Evolutionary conservation across 2,329 filamentous ascomycete species (phyloP), one percentile per base, ranked within the genome.

Genomic region (Colletotrichum tanaceti): DNA sequence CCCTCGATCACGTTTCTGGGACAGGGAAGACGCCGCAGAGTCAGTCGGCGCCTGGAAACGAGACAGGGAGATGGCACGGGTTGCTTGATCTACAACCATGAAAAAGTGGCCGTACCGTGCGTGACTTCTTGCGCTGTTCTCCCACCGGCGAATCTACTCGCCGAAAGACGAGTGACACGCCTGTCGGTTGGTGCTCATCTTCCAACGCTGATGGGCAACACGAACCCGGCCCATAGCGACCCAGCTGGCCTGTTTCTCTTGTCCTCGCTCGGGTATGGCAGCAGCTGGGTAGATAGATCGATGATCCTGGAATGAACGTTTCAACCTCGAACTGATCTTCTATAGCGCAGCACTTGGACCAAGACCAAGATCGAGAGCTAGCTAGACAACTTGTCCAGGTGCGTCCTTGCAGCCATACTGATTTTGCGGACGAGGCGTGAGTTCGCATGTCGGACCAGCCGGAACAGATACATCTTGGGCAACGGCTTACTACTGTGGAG

Each of bases 271-370:
- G 50, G 44, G 54, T 38, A 32, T n/a, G n/a, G 50, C 41, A 59
- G 43, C 16, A 59, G 43, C 16, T 41, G 49, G 20, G 38, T n/a
- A 38, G 7, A 35, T 44, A 65, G 63, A 66, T 69, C 63, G 66
- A 69, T 66, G 55, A 66, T 66, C 66, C 66, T 41, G 24, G 65
- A 46, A 61, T 66, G 66, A 69, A 69, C 63, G 66, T 69, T 69
- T 69, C 66, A 69, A 69, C 66, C 18, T 69, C 66, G 66, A 69
- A 69, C 63, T 61, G 62, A 38, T 66, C 55, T 59, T 65, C 46
- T 49, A 59, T 54, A 47, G 47, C 24, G 11, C 18, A 49, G 53
- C 62, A 52, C 65, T 55, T 49, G 62, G 65, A 39, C 55, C 62
- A 68, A 50, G 61, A 65, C 32, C 50, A 49, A 49, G 46, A 49